Evolutionary conservation across 2,329 filamentous ascomycete genomes (phyloP), one percentile per base, ranked within the genome.

Genomic region (Polytolypa hystricis): DNA sequence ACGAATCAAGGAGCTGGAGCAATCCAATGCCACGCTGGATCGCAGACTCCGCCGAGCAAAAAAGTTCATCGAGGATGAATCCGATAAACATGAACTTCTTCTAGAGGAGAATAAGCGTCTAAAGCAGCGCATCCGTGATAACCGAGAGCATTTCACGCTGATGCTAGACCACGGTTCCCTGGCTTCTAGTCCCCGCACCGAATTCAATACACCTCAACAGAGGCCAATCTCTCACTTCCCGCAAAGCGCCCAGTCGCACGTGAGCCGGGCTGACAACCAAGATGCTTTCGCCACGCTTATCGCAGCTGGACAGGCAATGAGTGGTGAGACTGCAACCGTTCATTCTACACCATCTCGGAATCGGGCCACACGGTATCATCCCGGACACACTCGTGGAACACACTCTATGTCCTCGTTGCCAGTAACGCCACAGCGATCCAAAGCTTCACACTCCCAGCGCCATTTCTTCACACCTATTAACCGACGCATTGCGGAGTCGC

Each of bases 341-440:
- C 79, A 82, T 1, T 77, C 82, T 0, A 87, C 82, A 0, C 82
- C 83, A 0, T 63, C 68, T 16, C 56, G 71, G 62, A 39, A 62
- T 56, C 44, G 64, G 55, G 17, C 65, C 57, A 42, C 70, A 60
- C 56, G 70, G 65, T 40, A 63, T 35, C 64, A 71, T 37, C 48
- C 40, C 28, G 75, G 74, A 38, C 85, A 93, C 55, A 74, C 71
- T 12, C 77, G 85, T 47, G 83, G 80, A 40, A 75, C 79, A 19
- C 84, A 93, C 55, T 91, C 84, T 30, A 67, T 93, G 56, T 93
- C 86, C 1, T 91, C 86, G 1, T 66, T 94, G 4, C 85, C 85
- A 5, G 77, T 77, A 4, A 93, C 85, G 2, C 84, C 85, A 7
- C 64, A 66, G 29, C 70, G 74, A 10, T 57, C 67, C 29, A 70